phyloP scores from a whole-genome alignment of 1,284 basidiomycete species.

The Laetiporus sulphureus region DNA sequence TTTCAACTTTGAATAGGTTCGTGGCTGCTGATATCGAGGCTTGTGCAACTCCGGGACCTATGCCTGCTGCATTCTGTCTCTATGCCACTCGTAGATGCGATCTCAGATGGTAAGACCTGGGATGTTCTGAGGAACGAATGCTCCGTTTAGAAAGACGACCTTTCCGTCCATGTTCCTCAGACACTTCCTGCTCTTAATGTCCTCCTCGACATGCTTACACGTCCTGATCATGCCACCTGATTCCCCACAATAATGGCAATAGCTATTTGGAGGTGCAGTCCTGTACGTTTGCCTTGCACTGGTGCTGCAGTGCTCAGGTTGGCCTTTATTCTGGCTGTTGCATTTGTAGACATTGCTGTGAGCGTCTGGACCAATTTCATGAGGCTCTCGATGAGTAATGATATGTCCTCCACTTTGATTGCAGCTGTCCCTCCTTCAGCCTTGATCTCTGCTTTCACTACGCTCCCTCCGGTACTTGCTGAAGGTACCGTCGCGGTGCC shows the following conservation, averaged over 20 bases:
- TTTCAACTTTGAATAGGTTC: not conserved
- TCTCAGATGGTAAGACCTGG: slow-evolving; percentile 3
- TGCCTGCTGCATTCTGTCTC: not conserved
- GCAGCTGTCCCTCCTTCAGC: not conserved
- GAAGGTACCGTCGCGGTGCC: not conserved
- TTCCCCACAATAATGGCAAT: slow-evolving; percentile 3
- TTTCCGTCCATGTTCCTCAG: slow-evolving; percentile 5
- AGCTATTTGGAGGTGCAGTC: slow-evolving; percentile 1
- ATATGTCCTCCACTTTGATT: slow-evolving; percentile 3
- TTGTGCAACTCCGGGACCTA: not conserved
- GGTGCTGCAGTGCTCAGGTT: not conserved
- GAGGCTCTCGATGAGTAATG: slow-evolving; percentile 2
- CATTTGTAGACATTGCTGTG: not conserved
- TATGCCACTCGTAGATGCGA: slow-evolving; percentile 7
- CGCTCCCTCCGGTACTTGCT: no score
- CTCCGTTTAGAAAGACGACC: slow-evolving; percentile 6
- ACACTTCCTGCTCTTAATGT: slow-evolving; percentile 4
- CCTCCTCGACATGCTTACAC: no score
- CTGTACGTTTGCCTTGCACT: not conserved
- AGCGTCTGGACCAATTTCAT: not conserved
- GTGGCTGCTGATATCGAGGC: not conserved
- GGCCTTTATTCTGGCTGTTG: not conserved
- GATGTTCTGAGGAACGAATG: slow-evolving; percentile 1
- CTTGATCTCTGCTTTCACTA: not conserved
- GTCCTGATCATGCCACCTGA: no score